Conservation (phyloP, 306 rosid genomes). For the Echinosophora koreensis region DNA sequence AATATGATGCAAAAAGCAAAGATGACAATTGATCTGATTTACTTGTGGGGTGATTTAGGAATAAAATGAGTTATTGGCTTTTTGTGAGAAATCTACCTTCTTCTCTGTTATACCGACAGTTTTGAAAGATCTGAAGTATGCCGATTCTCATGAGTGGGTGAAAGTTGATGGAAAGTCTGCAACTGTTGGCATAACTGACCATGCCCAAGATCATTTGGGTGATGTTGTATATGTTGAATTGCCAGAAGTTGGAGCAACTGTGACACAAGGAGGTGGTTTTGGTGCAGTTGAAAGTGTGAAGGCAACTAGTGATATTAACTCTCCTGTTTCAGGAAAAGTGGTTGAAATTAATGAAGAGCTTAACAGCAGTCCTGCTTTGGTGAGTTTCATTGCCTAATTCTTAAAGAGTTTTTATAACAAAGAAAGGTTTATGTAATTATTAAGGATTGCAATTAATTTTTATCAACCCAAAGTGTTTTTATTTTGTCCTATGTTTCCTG, state of each 20-base stretch:
- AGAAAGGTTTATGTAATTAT: constrained; percentile 1
- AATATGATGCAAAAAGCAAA: neutral
- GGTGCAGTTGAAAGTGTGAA: constrained; percentile 99
- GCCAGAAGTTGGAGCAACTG: constrained; percentile 80
- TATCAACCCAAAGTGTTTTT: constrained; percentile 4
- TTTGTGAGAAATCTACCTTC: constrained; percentile 30
- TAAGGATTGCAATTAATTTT: constrained; percentile 2
- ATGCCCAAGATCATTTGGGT: constrained; percentile 97
- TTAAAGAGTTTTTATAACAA: neutral
- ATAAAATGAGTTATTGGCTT: constrained; percentile 16
- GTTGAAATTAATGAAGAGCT: constrained; percentile 77
- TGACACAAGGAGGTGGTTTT: constrained; percentile 71
- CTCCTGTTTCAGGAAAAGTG: constrained; percentile 90
- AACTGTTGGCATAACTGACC: constrained; percentile 85
- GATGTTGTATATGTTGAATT: constrained; percentile 93
- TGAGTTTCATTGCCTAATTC: constrained; percentile 53
- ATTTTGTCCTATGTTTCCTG: constrained; percentile 25
- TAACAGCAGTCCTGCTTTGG: constrained; percentile 83
- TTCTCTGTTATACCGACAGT: constrained; percentile 61
- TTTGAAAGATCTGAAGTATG: constrained; percentile 79
- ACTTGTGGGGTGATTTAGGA: constrained; percentile 27
- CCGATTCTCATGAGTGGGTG: constrained; percentile 89
- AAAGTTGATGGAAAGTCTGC: constrained; percentile 82
- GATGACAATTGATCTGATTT: constrained; percentile 22
- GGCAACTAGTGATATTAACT: constrained; percentile 91